These are phyloP conservation scores for Trichoderma orchidacearum DNA, from an alignment of 495 filamentous ascomycete species.

Conservation along the genomic window DNA sequence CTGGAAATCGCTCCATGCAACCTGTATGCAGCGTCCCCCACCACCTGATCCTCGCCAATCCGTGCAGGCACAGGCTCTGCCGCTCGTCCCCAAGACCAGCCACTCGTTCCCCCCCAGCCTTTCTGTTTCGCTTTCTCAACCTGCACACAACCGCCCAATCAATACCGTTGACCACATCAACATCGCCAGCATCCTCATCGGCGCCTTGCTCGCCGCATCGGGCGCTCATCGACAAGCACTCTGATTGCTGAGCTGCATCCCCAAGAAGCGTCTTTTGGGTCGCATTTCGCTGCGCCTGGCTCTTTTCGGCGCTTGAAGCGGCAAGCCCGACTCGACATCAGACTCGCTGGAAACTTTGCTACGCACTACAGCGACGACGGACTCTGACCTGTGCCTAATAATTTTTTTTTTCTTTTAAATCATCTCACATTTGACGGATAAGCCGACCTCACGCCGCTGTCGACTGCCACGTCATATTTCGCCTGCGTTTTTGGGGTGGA, in stretches of 20 bases:
- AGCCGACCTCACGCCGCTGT: neutral
- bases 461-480: neutral
- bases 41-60: neutral
- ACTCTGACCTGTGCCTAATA: neutral
- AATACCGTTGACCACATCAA: neutral
- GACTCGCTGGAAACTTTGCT: too few species aligned
- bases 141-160: neutral
- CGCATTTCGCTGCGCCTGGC: neutral
- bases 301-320: neutral
- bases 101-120: neutral
- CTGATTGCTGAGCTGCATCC: neutral
- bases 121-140: neutral
- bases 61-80: neutral
- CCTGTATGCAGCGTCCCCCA: neutral
- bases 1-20: neutral
- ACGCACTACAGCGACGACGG: neutral
- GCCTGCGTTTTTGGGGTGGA: neutral
- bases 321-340: too few species aligned
- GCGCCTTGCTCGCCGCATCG: neutral
- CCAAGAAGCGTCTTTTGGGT: neutral
- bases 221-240: neutral
- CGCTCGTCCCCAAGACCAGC: neutral
- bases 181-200: neutral
- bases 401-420: neutral
- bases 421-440: neutral